Percentiles rank a stretch among this genome's conserved stretches.
These are phyloP conservation scores for Solanum piurae DNA, from an alignment of 257 asterid genomes.

Conservation along the genomic window DNA sequence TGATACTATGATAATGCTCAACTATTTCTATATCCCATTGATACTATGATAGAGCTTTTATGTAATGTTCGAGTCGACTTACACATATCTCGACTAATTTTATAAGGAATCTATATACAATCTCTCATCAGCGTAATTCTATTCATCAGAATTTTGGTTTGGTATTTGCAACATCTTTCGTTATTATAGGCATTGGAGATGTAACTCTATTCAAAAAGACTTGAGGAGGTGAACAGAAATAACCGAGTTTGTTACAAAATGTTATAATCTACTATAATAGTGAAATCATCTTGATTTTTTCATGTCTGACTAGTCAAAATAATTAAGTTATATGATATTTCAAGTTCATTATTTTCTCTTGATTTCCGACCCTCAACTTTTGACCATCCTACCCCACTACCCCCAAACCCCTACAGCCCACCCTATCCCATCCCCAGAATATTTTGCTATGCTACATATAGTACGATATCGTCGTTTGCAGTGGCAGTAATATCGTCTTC, in stretches of 20 bases:
- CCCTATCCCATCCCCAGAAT: too few species aligned
- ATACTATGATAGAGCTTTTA: not conserved
- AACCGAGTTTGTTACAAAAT: not conserved
- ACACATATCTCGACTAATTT: not conserved
- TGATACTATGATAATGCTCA: not conserved
- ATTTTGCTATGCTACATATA: too few species aligned
- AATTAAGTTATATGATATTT: too few species aligned
- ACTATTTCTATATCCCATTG: not conserved
- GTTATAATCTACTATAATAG: not conserved
- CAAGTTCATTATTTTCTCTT: too few species aligned
- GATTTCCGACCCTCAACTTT: too few species aligned
- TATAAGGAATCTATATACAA: rapidly evolving
- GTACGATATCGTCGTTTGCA: too few species aligned
- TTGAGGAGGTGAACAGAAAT: not conserved
- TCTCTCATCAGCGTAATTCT: rapidly evolving
- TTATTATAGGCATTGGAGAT: not conserved
- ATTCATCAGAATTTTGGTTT: rapidly evolving
- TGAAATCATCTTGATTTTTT: not conserved
- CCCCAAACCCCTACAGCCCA: too few species aligned
- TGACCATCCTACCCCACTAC: too few species aligned
- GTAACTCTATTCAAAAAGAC: too few species aligned
- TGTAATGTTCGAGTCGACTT: not conserved
- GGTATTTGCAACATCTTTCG: not conserved
- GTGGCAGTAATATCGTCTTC: too few species aligned
- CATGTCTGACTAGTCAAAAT: too few species aligned